Base-by-base conservation (phyloP, 2,329 filamentous ascomycete species). In the Sporothrix brasiliensis region DNA sequence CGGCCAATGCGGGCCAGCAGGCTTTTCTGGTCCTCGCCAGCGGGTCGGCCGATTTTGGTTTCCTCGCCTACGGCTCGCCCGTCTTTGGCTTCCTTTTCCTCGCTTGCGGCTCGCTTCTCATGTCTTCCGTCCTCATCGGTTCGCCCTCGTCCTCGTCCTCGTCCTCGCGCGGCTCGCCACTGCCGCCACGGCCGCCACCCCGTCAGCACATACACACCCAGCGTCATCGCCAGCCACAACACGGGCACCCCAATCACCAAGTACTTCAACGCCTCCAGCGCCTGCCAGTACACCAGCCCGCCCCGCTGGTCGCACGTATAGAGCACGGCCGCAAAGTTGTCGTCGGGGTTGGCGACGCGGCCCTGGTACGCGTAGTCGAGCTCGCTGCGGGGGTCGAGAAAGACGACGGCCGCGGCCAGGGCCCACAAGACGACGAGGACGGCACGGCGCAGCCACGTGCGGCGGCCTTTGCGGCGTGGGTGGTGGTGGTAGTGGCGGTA, bases 221-320 rank as follows among this genome's bases (percentile, higher is more conserved):
- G n/a, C n/a, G 72, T 74, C 54, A 73, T 21, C 24, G 69, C 5
- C 16, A 73, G 39, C 72, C 73, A 75, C 11, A 71, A 5, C 19
- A 73, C 27, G 11, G 74, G 74, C n/a, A 63, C 66, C 34, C 69
- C 73, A 24, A 75, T 34, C 21, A 74, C 69, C 6, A 75, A 68
- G 21, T 50, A 70, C 66, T 71, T 69, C 10, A 66, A 50, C 1
- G 71, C 71, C 24, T 69, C 53, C 56, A 73, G 68, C 10, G 65
- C 66, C 30, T 34, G 58, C 73, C 74, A 74, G 69, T 75, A 73
- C 7, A 16, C 21, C 5, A 47, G 13, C 16, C 72, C 73, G 13
- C 73, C 73, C 4, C 74, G 72, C 60, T 66, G 66, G 56, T 75
- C 73, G 58, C 73, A 75, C 5, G 47, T 44, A 19, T 72, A 49